A percentile compares a stretch with the other conserved stretches of the same genome.
phyloP scores from a whole-genome alignment of 2,329 filamentous ascomycete genomes.

The Talaromyces sp. region DNA sequence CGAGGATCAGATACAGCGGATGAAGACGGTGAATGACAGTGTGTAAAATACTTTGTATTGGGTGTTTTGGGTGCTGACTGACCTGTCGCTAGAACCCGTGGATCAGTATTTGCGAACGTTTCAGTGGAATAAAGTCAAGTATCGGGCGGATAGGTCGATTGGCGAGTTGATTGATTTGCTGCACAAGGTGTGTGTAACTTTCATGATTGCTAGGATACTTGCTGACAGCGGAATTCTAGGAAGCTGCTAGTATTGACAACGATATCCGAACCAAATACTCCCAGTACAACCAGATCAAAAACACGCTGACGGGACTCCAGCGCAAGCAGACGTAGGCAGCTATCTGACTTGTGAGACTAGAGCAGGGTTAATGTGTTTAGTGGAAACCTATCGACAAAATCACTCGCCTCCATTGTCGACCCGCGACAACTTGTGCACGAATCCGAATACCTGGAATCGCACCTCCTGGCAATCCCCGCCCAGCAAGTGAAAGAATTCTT shows the following conservation, averaged over 20 bases:
- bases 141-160: slow-evolving; percentile 85
- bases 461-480: slow-evolving; percentile 81
- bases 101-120: slow-evolving; percentile 88
- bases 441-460: slow-evolving; percentile 95
- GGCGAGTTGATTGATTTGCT: slow-evolving; percentile 79
- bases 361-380: slow-evolving; percentile 36
- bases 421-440: slow-evolving; percentile 74
- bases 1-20: slow-evolving; percentile 72
- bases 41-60: slow-evolving; percentile 38
- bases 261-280: slow-evolving; percentile 92
- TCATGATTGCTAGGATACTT: neutral
- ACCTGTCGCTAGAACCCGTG: slow-evolving; percentile 67
- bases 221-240: slow-evolving; percentile 44
- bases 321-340: slow-evolving; percentile 73
- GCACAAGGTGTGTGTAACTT: slow-evolving; percentile 63
- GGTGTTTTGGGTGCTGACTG: neutral
- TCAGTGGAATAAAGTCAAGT: slow-evolving; percentile 96
- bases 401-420: slow-evolving; percentile 80
- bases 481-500: slow-evolving; percentile 81
- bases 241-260: slow-evolving; percentile 86
- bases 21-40: slow-evolving; percentile 95
- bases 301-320: slow-evolving; percentile 72
- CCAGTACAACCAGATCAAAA: slow-evolving; percentile 89
- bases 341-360: neutral
- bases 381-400: slow-evolving; percentile 91